Conservation (phyloP, 2,329 filamentous ascomycete genomes). For the Pleomassaria siparia region DNA sequence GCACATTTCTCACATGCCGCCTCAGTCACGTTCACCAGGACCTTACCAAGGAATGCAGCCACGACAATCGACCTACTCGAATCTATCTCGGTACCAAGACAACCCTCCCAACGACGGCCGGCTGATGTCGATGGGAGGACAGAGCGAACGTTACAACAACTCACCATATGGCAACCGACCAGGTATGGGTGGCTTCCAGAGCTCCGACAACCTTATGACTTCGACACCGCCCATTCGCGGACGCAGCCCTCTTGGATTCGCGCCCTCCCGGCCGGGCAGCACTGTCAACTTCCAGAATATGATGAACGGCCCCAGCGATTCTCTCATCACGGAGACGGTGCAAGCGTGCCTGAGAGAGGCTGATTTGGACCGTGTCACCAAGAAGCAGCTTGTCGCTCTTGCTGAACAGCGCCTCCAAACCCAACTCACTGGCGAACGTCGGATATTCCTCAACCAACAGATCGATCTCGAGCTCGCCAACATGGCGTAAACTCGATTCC, state of each 20-base stretch:
- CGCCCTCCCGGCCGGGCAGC: conserved; percentile 54
- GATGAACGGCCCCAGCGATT: conserved; percentile 71
- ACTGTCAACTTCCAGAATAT: conserved; percentile 61
- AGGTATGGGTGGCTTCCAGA: conserved; percentile 47
- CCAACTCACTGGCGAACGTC: conserved; percentile 81
- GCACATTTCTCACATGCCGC: conserved; percentile 74
- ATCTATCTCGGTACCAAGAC: conserved; percentile 64
- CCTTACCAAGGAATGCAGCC: conserved; percentile 66
- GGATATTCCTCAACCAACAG: conserved; percentile 85
- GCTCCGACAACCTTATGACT: conserved; percentile 44
- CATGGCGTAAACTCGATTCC: conserved; percentile 63
- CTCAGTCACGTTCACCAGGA: conserved; percentile 66
- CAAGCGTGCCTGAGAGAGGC: conserved; percentile 81
- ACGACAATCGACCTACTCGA: conserved; percentile 73
- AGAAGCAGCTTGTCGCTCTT: conserved; percentile 85
- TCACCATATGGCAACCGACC: conserved; percentile 44
- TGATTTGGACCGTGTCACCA: conserved; percentile 94
- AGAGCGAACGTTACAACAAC: conserved; percentile 46
- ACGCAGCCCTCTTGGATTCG: conserved; percentile 54
- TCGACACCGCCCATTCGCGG: conserved; percentile 41
- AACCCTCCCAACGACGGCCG: conserved; percentile 56
- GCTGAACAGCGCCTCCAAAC: conserved; percentile 93
- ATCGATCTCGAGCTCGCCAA: conserved; percentile 93
- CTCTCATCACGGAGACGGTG: conserved; percentile 80
- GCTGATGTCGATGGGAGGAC: conserved; percentile 62